phyloP scores from a whole-genome alignment of 73 alveolate species.

The Paramecium octaurelia region DNA sequence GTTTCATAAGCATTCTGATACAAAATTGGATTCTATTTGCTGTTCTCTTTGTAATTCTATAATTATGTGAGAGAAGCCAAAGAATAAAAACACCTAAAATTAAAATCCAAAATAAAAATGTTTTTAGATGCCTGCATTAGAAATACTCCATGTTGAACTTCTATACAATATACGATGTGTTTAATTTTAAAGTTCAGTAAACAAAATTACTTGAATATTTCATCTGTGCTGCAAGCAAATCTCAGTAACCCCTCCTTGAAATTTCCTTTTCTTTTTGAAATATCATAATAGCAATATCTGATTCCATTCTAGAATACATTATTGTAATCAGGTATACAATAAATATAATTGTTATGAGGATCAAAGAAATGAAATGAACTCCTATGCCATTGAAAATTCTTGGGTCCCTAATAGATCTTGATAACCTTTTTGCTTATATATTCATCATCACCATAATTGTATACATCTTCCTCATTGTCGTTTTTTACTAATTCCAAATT shows the following conservation, averaged over 20 bases:
- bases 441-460: constrained; percentile 13
- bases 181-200: neutral
- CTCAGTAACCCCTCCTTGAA: constrained; percentile 54
- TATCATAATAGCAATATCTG: constrained; percentile 47
- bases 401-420: constrained; percentile 43
- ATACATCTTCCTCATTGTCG: neutral
- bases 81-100: constrained; percentile 54
- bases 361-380: constrained; percentile 55
- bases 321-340: constrained; percentile 52
- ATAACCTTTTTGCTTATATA: neutral
- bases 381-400: constrained; percentile 46
- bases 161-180: constrained; percentile 51
- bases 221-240: constrained; percentile 62
- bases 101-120: constrained; percentile 55
- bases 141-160: constrained; percentile 59
- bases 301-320: constrained; percentile 58
- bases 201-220: constrained; percentile 52
- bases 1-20: constrained; percentile 48
- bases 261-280: constrained; percentile 18
- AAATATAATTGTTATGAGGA: constrained; percentile 54
- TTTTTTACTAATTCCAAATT: neutral
- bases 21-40: neutral
- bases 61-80: constrained; percentile 48
- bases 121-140: constrained; percentile 53
- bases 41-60: constrained; percentile 30